Conservation (phyloP, 805 yeast genomes). For the Barnettozyma botsteinii region DNA sequence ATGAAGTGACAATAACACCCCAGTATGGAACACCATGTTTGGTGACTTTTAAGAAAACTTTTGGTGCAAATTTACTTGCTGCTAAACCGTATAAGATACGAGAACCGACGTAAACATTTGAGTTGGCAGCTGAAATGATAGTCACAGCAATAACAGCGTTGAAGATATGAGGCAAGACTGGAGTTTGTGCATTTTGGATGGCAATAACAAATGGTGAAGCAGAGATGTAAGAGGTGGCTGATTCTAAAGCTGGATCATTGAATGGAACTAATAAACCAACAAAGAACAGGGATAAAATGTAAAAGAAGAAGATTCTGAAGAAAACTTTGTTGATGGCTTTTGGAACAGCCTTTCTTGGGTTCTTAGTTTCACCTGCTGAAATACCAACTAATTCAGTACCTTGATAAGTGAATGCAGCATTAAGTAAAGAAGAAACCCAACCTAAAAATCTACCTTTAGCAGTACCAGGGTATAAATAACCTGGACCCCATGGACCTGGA, state of each 20-base stretch:
- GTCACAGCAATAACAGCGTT: constrained; percentile 65
- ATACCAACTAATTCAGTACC: constrained; percentile 76
- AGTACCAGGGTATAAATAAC: constrained; percentile 41
- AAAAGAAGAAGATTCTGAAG: constrained; percentile 59
- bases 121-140: constrained; percentile 71
- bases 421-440: constrained; percentile 62
- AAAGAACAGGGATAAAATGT: constrained; percentile 59
- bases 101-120: constrained; percentile 69
- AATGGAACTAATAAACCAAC: constrained; percentile 64
- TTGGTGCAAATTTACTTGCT: constrained; percentile 55
- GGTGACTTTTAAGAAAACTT: constrained; percentile 42
- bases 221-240: constrained; percentile 36
- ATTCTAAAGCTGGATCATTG: constrained; percentile 49
- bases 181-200: constrained; percentile 60
- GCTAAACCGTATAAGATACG: constrained; percentile 62
- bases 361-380: constrained; percentile 67
- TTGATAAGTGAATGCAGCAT: constrained; percentile 74
- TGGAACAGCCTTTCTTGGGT: constrained; percentile 48
- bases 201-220: constrained; percentile 73
- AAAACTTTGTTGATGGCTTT: constrained; percentile 66
- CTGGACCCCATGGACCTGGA: constrained; percentile 74
- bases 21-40: constrained; percentile 56
- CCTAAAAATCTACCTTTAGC: constrained; percentile 60
- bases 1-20: constrained; percentile 51
- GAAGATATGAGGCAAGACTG: constrained; percentile 60